Percentiles rank a stretch among this genome's conserved stretches.
Evolutionary conservation across 2,329 filamentous ascomycete species (phyloP).

Genomic region (Ceratocystis diversiconidia): DNA sequence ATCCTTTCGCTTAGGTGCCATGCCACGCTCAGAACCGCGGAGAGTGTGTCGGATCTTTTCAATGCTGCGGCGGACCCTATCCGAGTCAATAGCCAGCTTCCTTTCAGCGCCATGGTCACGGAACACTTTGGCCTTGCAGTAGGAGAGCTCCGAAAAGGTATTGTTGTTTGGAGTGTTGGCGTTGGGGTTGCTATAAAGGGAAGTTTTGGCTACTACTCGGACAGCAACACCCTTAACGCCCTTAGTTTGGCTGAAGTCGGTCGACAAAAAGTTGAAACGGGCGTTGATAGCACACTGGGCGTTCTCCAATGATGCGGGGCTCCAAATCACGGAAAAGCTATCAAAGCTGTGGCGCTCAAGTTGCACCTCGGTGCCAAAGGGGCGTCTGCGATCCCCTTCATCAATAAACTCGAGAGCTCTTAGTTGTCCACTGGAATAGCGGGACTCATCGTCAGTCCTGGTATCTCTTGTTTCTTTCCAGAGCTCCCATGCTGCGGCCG

Average conservation of each 20-base stretch:
- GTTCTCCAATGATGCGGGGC: conserved; percentile 50
- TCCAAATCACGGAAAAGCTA: conserved; percentile 85
- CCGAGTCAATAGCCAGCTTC: conserved; percentile 86
- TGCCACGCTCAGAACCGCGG: conserved; percentile 10
- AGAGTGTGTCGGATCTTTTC: conserved; percentile 70
- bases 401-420: conserved; percentile 92
- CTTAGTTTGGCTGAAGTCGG: conserved; percentile 97
- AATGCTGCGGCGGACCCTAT: conserved; percentile 90
- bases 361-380: conserved; percentile 43
- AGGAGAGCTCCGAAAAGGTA: conserved; percentile 58
- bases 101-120: conserved; percentile 89
- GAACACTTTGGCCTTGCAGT: conserved; percentile 95
- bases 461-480: conserved; percentile 97
- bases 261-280: conserved; percentile 95
- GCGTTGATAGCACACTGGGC: conserved; percentile 77
- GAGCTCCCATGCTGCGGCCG: conserved; percentile 67
- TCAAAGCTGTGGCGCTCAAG: conserved; percentile 74
- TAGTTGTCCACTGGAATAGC: conserved; percentile 80
- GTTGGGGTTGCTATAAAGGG: conserved; percentile 37
- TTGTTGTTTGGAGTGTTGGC: conserved; percentile 18
- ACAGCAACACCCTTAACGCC: conserved; percentile 97
- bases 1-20: conserved; percentile 13
- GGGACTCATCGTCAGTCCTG: conserved; percentile 57
- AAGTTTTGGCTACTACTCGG: conserved; percentile 80
- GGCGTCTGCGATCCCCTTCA: conserved; percentile 48